Evolutionary conservation across 805 yeast genomes (phyloP).

Genomic region (Suhomyces pyralidae): DNA sequence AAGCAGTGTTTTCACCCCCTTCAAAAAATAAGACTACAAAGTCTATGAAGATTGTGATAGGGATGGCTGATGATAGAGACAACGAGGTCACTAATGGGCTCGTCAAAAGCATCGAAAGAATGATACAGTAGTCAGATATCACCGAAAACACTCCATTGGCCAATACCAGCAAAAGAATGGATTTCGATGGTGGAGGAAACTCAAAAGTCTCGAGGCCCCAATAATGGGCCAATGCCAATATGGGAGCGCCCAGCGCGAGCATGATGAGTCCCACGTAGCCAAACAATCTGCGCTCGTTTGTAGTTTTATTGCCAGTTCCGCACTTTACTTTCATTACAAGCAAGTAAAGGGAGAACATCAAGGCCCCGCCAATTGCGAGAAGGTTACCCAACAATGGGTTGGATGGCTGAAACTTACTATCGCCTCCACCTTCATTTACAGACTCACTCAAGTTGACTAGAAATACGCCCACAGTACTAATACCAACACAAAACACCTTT

Average conservation of each 20-base stretch:
- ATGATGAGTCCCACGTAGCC: constrained; percentile 46
- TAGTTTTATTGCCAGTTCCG: constrained; percentile 41
- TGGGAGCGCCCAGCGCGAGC: constrained; percentile 38
- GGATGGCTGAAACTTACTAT: constrained; percentile 27
- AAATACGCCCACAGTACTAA: constrained; percentile 47
- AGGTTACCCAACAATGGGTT: constrained; percentile 45
- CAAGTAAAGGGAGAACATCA: constrained; percentile 45
- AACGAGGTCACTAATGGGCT: constrained; percentile 53
- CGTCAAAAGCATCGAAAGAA: constrained; percentile 51
- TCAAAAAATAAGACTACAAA: constrained; percentile 32
- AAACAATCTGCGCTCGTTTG: constrained; percentile 47
- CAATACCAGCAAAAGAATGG: constrained; percentile 32
- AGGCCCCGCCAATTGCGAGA: constrained; percentile 45
- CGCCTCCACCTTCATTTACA: constrained; percentile 16
- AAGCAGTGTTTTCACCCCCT: constrained; percentile 13
- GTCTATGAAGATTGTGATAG: constrained; percentile 50
- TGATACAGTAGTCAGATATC: constrained; percentile 48
- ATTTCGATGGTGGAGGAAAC: constrained; percentile 37
- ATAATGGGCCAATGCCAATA: constrained; percentile 33
- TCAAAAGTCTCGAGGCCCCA: constrained; percentile 40
- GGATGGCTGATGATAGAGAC: constrained; percentile 51
- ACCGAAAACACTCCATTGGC: constrained; percentile 45
- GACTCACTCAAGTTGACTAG: constrained; percentile 41
- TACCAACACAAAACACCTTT: constrained; percentile 41
- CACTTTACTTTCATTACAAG: constrained; percentile 42